Base-by-base conservation (phyloP, 2,329 filamentous ascomycete genomes). In the Ophiostoma perfectum region DNA sequence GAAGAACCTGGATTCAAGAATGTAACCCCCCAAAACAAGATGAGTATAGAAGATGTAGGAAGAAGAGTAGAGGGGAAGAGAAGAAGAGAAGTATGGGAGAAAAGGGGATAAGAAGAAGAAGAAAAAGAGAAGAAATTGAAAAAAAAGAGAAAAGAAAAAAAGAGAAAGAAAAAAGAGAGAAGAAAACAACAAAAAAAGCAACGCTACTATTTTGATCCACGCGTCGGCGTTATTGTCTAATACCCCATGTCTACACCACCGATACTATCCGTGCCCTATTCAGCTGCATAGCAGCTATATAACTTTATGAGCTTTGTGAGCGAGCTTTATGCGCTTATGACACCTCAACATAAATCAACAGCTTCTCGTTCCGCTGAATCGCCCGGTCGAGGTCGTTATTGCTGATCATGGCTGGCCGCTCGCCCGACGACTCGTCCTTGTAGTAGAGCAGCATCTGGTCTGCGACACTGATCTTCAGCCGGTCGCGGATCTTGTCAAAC, bases 381-480 rank as follows among this genome's bases (percentile, higher is more conserved):
- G 94, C 94, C 72, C 86, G 84, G 72, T 93, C 89, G 66, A 98
- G 80, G 76, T 97, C 93, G 71, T 90, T 85, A 76, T 97, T 88
- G 78, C 87, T 93, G 75, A 91, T 82, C 72, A 98, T 81, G 49
- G 87, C 87, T 58, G 90, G 87, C 77, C 90, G 91, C 71, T 90
- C 86, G 39, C 89, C 90, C 4, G 88, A 90, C 44, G 85, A 82
- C 77, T 97, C 93, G 72, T 97, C 93, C 77, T 91, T 90, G 81
- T 96, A 97, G 73, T 88, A 91, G 38, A 97, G 84, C 71, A 90
- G 83, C 41, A 97, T 84, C 36, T 90, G 85, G n/a, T 91, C 88
- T 9, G 86, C 82, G 12, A 81, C 80, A 0, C 82, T 82, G 66
- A 96, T 84, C 80, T 93, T 93, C 72, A 96, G 84, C 62, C 95